Evolutionary conservation across 2,329 filamentous ascomycete species (phyloP).

Genomic region (Harringtonia lauricola): DNA sequence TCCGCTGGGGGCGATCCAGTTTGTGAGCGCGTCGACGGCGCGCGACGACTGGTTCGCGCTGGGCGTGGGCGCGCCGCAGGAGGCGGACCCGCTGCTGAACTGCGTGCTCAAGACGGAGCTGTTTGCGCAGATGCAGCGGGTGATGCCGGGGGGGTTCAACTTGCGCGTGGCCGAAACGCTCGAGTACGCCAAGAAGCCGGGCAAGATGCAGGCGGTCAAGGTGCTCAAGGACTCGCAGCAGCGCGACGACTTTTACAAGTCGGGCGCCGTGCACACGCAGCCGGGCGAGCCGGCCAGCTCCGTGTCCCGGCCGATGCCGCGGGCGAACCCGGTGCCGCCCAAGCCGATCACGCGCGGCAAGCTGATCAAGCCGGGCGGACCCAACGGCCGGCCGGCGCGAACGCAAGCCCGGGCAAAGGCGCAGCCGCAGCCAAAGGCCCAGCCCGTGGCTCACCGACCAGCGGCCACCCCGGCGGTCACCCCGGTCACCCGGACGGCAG

Average conservation of each 20-base stretch:
- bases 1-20: slow-evolving; percentile 80
- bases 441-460: slow-evolving; percentile 5
- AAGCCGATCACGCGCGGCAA: slow-evolving; percentile 91
- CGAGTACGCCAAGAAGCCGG: slow-evolving; percentile 96
- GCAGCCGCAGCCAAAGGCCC: slow-evolving; percentile 14
- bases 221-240: slow-evolving; percentile 76
- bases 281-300: slow-evolving; percentile 77
- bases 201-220: slow-evolving; percentile 82
- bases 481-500: slow-evolving; percentile 13
- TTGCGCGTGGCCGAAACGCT: slow-evolving; percentile 76
- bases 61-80: slow-evolving; percentile 78
- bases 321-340: slow-evolving; percentile 73
- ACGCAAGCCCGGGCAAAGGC: slow-evolving; percentile 36
- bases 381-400: slow-evolving; percentile 68
- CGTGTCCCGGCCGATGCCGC: slow-evolving; percentile 72
- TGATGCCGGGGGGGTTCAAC: slow-evolving; percentile 69
- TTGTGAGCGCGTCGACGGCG: slow-evolving; percentile 65
- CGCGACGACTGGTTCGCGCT: slow-evolving; percentile 97
- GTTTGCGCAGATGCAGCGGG: slow-evolving; percentile 79
- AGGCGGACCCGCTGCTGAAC: slow-evolving; percentile 85
- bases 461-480: slow-evolving; percentile 13
- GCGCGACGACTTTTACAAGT: slow-evolving; percentile 83
- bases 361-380: slow-evolving; percentile 83
- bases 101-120: slow-evolving; percentile 96
- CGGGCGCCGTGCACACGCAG: slow-evolving; percentile 76